A percentile compares a stretch with the other conserved stretches of the same genome.
phyloP scores from a whole-genome alignment of 2,329 filamentous ascomycete genomes.

The Aspergillus piperis region DNA sequence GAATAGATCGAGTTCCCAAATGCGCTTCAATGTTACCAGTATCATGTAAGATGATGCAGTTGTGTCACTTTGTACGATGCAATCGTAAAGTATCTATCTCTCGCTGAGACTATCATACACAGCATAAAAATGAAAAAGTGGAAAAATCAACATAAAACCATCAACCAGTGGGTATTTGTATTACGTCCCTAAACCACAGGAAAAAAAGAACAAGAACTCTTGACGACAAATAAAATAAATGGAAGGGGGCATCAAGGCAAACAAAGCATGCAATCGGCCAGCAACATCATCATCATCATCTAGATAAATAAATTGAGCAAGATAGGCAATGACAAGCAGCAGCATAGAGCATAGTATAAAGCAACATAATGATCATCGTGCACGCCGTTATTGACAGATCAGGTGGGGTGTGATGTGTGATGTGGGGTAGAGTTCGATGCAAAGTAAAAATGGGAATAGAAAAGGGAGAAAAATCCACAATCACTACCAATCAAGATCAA shows the following conservation, averaged over 20 bases:
- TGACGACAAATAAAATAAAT: not conserved
- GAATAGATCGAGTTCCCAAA: too few relatives aligned
- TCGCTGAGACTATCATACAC: constrained; percentile 6
- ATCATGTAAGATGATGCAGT: too few relatives aligned
- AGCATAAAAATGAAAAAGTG: not conserved
- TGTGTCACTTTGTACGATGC: too few relatives aligned
- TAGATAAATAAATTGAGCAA: not conserved
- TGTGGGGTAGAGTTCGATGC: constrained; percentile 14
- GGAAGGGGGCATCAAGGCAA: not conserved
- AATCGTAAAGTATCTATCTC: not conserved
- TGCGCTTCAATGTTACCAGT: too few relatives aligned
- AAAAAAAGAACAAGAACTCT: not conserved
- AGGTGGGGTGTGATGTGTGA: not conserved
- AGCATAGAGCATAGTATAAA: constrained; percentile 10
- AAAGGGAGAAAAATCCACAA: constrained; percentile 18
- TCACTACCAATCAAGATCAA: constrained; percentile 16
- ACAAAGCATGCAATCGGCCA: not conserved
- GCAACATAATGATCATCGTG: not conserved
- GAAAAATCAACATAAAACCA: not conserved
- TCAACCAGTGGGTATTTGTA: constrained; percentile 18
- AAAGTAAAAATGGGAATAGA: constrained; percentile 20
- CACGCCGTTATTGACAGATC: constrained; percentile 2
- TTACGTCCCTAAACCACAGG: constrained; percentile 13
- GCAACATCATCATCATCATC: not conserved
- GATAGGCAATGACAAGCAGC: constrained; percentile 3